These are phyloP conservation scores for Ogataea minuta DNA, from an alignment of 805 yeast species.

Conservation along the genomic window DNA sequence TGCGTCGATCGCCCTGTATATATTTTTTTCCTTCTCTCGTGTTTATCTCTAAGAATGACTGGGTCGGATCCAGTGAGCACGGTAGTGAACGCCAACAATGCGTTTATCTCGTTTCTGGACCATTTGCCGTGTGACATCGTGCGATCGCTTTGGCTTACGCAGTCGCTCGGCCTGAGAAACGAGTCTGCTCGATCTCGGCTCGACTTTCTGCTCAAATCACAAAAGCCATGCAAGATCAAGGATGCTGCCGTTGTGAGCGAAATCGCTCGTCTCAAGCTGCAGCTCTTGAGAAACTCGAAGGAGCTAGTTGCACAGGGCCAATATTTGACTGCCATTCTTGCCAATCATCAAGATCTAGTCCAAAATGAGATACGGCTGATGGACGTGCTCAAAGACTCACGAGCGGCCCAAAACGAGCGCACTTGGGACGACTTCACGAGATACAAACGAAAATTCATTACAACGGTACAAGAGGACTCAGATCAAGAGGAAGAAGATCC, in stretches of 20 bases:
- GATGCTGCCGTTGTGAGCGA: slow-evolving; percentile 1
- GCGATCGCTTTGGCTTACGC: slow-evolving; percentile 37
- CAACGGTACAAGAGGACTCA: neutral
- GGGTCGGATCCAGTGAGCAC: slow-evolving; percentile 23
- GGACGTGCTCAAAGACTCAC: slow-evolving; percentile 21
- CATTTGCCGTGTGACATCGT: slow-evolving; percentile 40
- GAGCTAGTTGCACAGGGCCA: slow-evolving; percentile 29
- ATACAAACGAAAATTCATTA: slow-evolving; percentile 25
- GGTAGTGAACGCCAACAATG: slow-evolving; percentile 32
- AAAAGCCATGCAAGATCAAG: slow-evolving; percentile 3
- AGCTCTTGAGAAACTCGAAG: slow-evolving; percentile 20
- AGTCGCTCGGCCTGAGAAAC: slow-evolving; percentile 29
- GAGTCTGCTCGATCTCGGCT: slow-evolving; percentile 17
- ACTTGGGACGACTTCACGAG: slow-evolving; percentile 22
- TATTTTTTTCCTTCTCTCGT: neutral
- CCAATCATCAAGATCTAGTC: slow-evolving; percentile 24
- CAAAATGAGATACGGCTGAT: slow-evolving; percentile 27
- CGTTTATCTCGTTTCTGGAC: slow-evolving; percentile 37
- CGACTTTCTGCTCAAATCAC: slow-evolving; percentile 4
- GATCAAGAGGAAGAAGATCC: slow-evolving; percentile 9
- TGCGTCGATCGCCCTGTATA: slow-evolving; percentile 9
- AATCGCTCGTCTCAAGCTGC: slow-evolving; percentile 5
- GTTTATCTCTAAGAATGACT: neutral
- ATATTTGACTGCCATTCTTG: slow-evolving; percentile 20
- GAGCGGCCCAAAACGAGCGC: slow-evolving; percentile 19